Percentiles rank a stretch among this genome's conserved stretches.
These are phyloP conservation scores for Annulohypoxylon bovei DNA, from an alignment of 495 filamentous ascomycete species.

Conservation along the genomic window DNA sequence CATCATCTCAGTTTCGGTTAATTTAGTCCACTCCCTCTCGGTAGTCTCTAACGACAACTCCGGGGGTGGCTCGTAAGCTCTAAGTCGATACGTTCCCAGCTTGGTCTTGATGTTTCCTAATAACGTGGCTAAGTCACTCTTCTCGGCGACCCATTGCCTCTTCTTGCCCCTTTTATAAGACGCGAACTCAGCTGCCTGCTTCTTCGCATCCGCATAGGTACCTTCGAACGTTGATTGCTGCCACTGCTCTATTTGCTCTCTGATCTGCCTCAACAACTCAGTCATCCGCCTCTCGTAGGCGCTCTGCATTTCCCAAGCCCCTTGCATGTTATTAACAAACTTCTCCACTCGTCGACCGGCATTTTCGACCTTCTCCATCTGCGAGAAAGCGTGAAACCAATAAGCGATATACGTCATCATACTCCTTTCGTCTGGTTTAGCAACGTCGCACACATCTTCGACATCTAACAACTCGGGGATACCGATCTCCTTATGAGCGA, in stretches of 20 bases:
- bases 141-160: conserved; percentile 95
- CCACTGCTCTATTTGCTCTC: conserved; percentile 77
- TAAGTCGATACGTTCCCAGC: conserved; percentile 89
- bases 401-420: conserved; percentile 99
- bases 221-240: conserved; percentile 82
- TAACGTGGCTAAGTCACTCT: conserved; percentile 90
- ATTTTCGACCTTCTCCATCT: conserved; percentile 97
- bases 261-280: conserved; percentile 77
- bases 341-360: conserved; percentile 96
- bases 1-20: conserved; percentile 83
- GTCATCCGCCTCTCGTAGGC: conserved; percentile 90
- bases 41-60: conserved; percentile 81
- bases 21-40: conserved; percentile 80
- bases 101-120: conserved; percentile 99
- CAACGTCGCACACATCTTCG: conserved; percentile 96
- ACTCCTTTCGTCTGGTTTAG: conserved; percentile 92
- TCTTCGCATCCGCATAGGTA: conserved; percentile 92
- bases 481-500: conserved; percentile 94
- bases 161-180: conserved; percentile 89
- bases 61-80: conserved; percentile 87
- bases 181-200: conserved; percentile 81
- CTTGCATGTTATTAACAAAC: conserved; percentile 98
- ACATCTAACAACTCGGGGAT: conserved; percentile 96
- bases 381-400: conserved; percentile 99
- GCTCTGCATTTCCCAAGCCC: conserved; percentile 99